Evolutionary conservation across 2,329 filamentous ascomycete genomes (phyloP).

Genomic region (Cadophora gregata): DNA sequence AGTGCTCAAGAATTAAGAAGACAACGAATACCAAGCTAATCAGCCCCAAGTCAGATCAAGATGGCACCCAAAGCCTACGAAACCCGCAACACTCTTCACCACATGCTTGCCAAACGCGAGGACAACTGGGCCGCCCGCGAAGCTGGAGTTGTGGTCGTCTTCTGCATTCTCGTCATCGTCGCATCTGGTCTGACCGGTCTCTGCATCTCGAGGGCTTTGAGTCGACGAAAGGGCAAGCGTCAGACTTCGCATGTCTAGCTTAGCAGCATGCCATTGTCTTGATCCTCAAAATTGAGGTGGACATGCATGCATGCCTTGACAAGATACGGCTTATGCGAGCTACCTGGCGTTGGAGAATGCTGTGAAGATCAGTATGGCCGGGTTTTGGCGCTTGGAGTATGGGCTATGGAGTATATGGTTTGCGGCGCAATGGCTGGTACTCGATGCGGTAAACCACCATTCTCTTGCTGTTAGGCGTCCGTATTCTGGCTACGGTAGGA

Average conservation of each 20-base stretch:
- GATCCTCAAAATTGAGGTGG: not conserved
- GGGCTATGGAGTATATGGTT: no score
- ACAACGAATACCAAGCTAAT: not conserved
- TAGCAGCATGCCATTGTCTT: not conserved
- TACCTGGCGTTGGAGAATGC: not conserved
- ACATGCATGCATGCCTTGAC: not conserved
- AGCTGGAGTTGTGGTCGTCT: slow-evolving; percentile 66
- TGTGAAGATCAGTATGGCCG: not conserved
- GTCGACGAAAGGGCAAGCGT: slow-evolving; percentile 27
- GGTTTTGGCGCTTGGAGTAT: not conserved
- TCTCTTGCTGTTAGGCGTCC: no score
- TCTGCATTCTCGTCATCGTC: slow-evolving; percentile 65
- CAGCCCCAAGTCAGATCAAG: slow-evolving; percentile 15
- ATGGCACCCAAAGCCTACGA: slow-evolving; percentile 33
- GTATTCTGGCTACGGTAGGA: not conserved
- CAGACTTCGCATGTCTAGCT: not conserved
- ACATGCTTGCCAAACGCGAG: slow-evolving; percentile 56
- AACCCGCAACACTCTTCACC: slow-evolving; percentile 23
- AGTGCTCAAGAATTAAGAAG: not conserved
- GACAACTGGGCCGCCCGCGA: slow-evolving; percentile 62
- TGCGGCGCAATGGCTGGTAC: not conserved
- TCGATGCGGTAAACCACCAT: not conserved
- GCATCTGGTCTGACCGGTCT: slow-evolving; percentile 55
- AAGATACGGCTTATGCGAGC: not conserved
- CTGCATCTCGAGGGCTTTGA: slow-evolving; percentile 54